Evolutionary conservation across 257 asterid genomes (phyloP).

Genomic region (Paulownia fortunei): DNA sequence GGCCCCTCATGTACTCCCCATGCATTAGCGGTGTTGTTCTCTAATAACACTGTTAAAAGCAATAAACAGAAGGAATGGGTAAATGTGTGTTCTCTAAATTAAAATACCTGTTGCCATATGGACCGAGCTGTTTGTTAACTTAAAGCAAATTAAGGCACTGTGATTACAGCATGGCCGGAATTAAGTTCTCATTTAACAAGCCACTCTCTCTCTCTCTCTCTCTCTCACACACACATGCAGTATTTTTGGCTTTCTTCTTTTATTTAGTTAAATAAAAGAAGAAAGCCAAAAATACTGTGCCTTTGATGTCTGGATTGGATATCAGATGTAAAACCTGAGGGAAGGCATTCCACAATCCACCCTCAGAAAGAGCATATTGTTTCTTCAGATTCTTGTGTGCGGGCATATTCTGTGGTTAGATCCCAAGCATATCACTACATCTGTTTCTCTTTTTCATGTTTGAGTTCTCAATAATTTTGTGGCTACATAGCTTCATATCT

Average conservation of each 20-base stretch:
- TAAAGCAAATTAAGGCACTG: not conserved
- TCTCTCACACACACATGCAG: not conserved
- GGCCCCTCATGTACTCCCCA: not conserved
- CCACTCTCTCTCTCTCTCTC: not conserved
- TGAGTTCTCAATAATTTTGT: not conserved
- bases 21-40: not conserved
- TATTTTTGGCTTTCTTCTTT: too few species aligned
- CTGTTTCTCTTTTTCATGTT: not conserved
- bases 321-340: not conserved
- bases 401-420: not conserved
- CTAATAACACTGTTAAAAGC: not conserved
- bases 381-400: not conserved
- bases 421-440: not conserved
- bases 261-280: not conserved
- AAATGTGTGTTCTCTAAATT: not conserved
- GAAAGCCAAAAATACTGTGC: not conserved
- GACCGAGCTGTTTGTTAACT: not conserved
- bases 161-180: not conserved
- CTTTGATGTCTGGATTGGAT: not conserved
- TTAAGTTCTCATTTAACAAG: not conserved
- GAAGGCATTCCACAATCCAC: not conserved
- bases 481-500: not conserved
- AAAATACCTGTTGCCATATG: not conserved
- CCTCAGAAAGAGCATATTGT: not conserved
- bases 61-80: not conserved